Percentiles rank a stretch among this genome's conserved stretches.
These are phyloP conservation scores for Tricholoma terreum DNA, from an alignment of 768 basidiomycete species.

Conservation along the genomic window DNA sequence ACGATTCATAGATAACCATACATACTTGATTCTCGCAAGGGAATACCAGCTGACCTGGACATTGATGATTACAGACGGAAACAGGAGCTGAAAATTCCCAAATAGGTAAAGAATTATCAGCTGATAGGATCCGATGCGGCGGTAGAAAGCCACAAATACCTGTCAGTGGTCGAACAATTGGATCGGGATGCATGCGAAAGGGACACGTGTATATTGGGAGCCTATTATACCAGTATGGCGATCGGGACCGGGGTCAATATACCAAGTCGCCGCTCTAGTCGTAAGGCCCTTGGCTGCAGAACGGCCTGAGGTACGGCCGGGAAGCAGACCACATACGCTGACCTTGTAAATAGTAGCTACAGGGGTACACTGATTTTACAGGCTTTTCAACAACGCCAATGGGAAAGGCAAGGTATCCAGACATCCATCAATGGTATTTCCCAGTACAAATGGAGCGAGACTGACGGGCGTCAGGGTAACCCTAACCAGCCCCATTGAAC, in stretches of 20 bases:
- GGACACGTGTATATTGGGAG: slow-evolving; percentile 4
- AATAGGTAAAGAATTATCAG: not conserved
- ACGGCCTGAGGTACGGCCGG: not conserved
- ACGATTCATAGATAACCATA: not conserved
- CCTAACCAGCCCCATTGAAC: no score
- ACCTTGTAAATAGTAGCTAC: no score
- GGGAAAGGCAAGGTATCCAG: no score
- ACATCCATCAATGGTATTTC: no score
- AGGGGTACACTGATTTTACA: no score
- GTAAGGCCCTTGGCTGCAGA: no score
- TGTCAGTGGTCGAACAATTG: slow-evolving; percentile 2
- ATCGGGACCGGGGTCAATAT: slow-evolving; percentile 5
- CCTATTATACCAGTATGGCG: not conserved
- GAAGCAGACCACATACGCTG: no score
- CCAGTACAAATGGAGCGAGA: not conserved
- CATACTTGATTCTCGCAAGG: not conserved
- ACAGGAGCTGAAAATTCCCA: not conserved
- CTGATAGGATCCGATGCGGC: not conserved
- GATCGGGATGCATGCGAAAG: not conserved
- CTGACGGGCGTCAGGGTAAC: not conserved
- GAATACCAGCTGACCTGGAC: not conserved
- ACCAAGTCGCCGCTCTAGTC: not conserved
- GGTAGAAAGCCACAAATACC: slow-evolving; percentile 1
- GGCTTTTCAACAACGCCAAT: no score
- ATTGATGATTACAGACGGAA: not conserved